Base-by-base conservation (phyloP, 1,284 basidiomycete genomes). In the Fomitopsis palustris region DNA sequence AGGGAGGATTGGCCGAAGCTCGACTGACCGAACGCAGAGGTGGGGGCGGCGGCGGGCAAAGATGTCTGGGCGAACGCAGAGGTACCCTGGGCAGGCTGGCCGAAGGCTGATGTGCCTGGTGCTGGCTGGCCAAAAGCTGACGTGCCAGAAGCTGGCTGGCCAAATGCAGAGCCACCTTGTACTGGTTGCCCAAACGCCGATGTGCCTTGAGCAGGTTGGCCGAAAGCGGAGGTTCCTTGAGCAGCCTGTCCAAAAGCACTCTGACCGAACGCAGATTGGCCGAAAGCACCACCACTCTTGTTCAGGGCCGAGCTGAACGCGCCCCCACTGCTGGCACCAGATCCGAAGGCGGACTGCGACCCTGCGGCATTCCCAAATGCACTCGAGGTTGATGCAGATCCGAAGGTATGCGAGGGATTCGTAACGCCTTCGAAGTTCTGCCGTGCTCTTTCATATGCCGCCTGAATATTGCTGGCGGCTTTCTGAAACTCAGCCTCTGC, bases 381-480 rank as follows among this genome's bases (percentile, higher is more conserved):
- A n/a, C 39, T 21, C 19, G 61, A 6, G 58, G 55, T 43, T 42
- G 60, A 54, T 63, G 43, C 64, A 12, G 66, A 62, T 8, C 65
- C 63, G 31, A 58, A 67, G 27, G 58, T 61, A 4, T 71, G 60
- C 25, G 69, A 53, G 0, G 66, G 49, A 4, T 60, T 63, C 17
- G 62, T 58, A 14, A 64, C 57, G 17, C 64, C 54, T 35, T 65
- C 67, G 23, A 55, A 54, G 62, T 57, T 67, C 58, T 59, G 77
- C 17, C 73, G 62, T 1, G 88, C 87, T 62, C 82, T 79, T 14
- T 85, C 78, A 57, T 78, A 83, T 1, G 79, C 74, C 64, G 82
- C 77, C 55, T 70, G 69, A 4, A 80, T 62, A 62, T 86, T 85
- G 19, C 69, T 70, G 17, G 78, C 75, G 1, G 81, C 85, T 56